Evolutionary conservation across 805 yeast genomes (phyloP).

Genomic region (Priceomyces haplophilus): DNA sequence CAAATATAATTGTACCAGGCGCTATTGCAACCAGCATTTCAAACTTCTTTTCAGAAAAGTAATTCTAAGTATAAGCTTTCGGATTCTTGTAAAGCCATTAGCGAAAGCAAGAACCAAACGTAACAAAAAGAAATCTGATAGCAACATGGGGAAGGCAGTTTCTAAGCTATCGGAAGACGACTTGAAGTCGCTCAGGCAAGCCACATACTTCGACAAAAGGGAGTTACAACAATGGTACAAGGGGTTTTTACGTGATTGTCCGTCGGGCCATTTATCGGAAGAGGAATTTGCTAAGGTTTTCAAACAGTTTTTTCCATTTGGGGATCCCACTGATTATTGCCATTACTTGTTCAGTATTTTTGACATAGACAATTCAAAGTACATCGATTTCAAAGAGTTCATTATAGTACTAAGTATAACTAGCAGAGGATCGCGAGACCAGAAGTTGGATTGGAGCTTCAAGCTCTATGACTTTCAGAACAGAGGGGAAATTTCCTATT

Average conservation of each 20-base stretch:
- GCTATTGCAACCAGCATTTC: too few relatives aligned
- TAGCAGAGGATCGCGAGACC: slow-evolving; percentile 79
- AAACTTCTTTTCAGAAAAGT: too few relatives aligned
- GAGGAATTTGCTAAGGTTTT: slow-evolving; percentile 89
- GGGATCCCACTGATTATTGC: slow-evolving; percentile 91
- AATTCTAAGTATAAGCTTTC: too few relatives aligned
- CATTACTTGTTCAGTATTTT: slow-evolving; percentile 84
- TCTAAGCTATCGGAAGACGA: slow-evolving; percentile 92
- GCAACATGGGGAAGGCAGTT: slow-evolving; percentile 88
- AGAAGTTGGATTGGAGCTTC: slow-evolving; percentile 87
- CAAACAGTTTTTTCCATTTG: slow-evolving; percentile 97
- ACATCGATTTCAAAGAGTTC: slow-evolving; percentile 88
- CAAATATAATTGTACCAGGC: not conserved
- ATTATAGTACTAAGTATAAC: slow-evolving; percentile 84
- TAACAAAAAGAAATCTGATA: not conserved
- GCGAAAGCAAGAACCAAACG: too few relatives aligned
- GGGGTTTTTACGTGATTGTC: slow-evolving; percentile 92
- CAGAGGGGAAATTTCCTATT: slow-evolving; percentile 71
- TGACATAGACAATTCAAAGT: slow-evolving; percentile 76
- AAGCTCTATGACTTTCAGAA: slow-evolving; percentile 79
- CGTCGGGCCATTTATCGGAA: slow-evolving; percentile 79
- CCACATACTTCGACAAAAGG: slow-evolving; percentile 87
- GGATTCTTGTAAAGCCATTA: too few relatives aligned
- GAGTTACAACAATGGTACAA: slow-evolving; percentile 99
- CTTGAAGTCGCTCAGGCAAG: slow-evolving; percentile 71